Base-by-base conservation (phyloP, 1,139 yeast species). In the Hyphopichia pseudoburtonii region DNA sequence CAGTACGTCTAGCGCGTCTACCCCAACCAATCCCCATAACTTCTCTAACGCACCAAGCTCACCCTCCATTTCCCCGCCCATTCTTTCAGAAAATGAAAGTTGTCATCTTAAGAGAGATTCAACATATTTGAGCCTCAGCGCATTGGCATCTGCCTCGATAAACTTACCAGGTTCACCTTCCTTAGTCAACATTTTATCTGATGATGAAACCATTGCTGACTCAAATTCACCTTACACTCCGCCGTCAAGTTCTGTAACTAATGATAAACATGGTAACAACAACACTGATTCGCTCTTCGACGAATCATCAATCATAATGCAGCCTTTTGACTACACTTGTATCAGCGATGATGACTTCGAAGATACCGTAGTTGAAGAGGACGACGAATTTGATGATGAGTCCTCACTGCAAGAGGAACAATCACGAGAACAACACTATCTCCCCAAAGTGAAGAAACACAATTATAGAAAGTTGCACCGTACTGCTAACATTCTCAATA, bases 401-500 rank as follows among this genome's bases (percentile, higher is more conserved):
- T 27, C 5, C 11, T 27, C 3, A 17, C 23, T 21, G 9, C 23
- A 21, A 21, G 10, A 21, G 10, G 23, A 7, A 21, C 7, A 21
- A 7, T 10, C 7, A 21, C 7, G 7, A 7, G 7, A 21, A 21
- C 22, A 23, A 23, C 11, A 17, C 28, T 28, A 18, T n/a, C 28
- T 19, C 9, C 22, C 22, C 9, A 6, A 9, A 25, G 14, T 12
- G 14, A 25, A 25, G 25, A 25, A 31, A 23, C 22, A 33, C 38
- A 14, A 38, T 15, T 34, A 33, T 15, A 16, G 39, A 22, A 48
- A 42, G 31, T 32, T 51, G 14, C 64, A 51, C 35, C 52, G 64
- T 30, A 54, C 60, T 5, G 51, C 57, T 9, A 53, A 60, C 32
- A 37, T 52, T 17, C 44, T 52, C 22, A 56, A 56, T 34, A 52